Percentiles rank a stretch among this genome's conserved stretches.
Evolutionary conservation across 768 basidiomycete species (phyloP).

Genomic region (Mrakia gelida): DNA sequence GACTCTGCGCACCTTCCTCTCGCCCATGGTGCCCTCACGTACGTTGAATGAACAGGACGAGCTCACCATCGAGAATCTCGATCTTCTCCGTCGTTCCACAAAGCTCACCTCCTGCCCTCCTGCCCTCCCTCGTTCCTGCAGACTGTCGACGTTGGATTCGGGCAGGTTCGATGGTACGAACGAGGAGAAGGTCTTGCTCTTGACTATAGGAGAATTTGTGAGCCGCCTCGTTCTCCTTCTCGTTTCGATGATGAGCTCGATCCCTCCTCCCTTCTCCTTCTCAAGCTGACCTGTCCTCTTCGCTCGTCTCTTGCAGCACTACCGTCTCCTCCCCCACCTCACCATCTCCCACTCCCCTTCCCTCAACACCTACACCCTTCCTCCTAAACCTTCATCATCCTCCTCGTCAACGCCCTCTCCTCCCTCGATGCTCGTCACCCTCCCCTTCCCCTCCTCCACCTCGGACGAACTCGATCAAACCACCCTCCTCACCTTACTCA

Average conservation of each 20-base stretch:
- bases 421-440: background rate
- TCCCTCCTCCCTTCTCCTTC: background rate
- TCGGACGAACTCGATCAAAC: constrained; percentile 16
- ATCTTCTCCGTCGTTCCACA: background rate
- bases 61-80: background rate
- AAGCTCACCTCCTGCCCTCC: background rate
- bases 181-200: constrained; percentile 11
- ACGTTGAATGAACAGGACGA: background rate
- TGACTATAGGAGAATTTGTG: constrained; percentile 24
- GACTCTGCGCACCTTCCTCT: constrained; percentile 17
- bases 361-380: constrained; percentile 29
- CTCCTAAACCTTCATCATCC: background rate
- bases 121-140: background rate
- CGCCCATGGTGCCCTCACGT: constrained; percentile 6
- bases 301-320: background rate
- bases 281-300: background rate
- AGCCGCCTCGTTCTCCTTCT: background rate
- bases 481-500: constrained; percentile 21
- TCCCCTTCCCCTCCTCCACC: constrained; percentile 14
- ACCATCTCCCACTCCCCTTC: constrained; percentile 15
- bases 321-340: constrained; percentile 19
- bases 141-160: constrained; percentile 15
- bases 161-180: background rate
- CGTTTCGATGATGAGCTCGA: background rate
- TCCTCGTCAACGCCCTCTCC: background rate